Conservation (phyloP, 768 basidiomycete species). For the Russula virescens region DNA sequence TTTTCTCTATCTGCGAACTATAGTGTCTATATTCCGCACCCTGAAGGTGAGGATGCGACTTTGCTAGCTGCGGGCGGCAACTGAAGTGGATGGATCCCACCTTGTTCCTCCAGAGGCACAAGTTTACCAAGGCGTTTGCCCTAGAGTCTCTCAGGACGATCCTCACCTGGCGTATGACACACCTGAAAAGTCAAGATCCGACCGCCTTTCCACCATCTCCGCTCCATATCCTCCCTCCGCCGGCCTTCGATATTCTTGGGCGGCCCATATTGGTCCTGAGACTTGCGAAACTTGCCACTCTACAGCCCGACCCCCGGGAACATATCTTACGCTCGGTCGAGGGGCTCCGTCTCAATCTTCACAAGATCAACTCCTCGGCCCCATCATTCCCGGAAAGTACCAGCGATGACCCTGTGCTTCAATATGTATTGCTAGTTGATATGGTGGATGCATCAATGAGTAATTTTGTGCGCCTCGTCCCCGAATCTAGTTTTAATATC, state of each 20-base stretch:
- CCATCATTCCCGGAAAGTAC: conserved; percentile 22
- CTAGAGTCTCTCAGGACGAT: conserved; percentile 52
- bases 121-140: conserved; percentile 57
- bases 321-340: conserved; percentile 44
- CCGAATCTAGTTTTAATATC: conserved; percentile 9
- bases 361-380: conserved; percentile 38
- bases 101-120: conserved; percentile 47
- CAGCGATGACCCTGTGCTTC: conserved; percentile 41
- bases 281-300: conserved; percentile 39
- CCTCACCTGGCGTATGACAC: conserved; percentile 49
- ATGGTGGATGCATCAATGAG: conserved; percentile 50
- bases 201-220: conserved; percentile 21
- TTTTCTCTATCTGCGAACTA: not conserved
- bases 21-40: conserved; percentile 36
- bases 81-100: conserved; percentile 14
- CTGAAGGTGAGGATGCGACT: conserved; percentile 40
- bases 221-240: conserved; percentile 41
- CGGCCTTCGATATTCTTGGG: conserved; percentile 53
- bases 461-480: conserved; percentile 44
- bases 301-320: conserved; percentile 37
- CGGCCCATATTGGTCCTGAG: conserved; percentile 59
- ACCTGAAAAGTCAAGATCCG: conserved; percentile 17
- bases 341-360: conserved; percentile 50
- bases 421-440: conserved; percentile 66
- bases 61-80: not conserved